Percentiles rank a stretch among this genome's conserved stretches.
Conservation (phyloP, 129 eudicot genomes). For the Tanacetum coccineum region DNA sequence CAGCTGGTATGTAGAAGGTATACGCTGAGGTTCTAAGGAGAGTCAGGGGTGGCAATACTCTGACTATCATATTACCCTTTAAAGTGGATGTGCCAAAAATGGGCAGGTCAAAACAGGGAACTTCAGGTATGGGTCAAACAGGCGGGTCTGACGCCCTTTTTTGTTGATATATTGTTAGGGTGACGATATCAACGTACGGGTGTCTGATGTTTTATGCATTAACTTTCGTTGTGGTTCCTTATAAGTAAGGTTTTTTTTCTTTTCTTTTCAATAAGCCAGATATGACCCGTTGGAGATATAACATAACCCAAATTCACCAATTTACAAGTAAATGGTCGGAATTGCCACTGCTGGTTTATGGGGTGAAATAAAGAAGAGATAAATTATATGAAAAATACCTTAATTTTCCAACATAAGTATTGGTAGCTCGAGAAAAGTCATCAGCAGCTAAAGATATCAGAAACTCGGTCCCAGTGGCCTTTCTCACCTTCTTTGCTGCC, state of each 20-base stretch:
- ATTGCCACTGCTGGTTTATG: not conserved
- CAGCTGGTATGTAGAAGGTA: too few relatives aligned
- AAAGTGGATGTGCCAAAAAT: too few relatives aligned
- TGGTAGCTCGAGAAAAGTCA: constrained; percentile 49
- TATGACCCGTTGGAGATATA: not conserved
- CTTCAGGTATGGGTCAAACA: not conserved
- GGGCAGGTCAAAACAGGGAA: not conserved
- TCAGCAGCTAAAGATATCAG: constrained; percentile 48
- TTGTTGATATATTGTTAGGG: too few relatives aligned
- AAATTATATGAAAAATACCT: constrained; percentile 44
- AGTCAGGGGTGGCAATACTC: too few relatives aligned
- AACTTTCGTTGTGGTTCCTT: not conserved
- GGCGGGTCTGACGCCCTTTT: not conserved
- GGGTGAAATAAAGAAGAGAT: constrained; percentile 1
- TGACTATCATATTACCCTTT: too few relatives aligned
- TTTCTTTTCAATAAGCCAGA: not conserved
- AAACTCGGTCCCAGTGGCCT: constrained; percentile 57
- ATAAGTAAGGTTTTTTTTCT: too few relatives aligned
- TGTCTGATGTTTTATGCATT: too few relatives aligned
- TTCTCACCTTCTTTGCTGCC: constrained; percentile 69
- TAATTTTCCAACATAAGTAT: constrained; percentile 65
- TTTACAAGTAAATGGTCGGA: not conserved
- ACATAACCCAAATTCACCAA: not conserved
- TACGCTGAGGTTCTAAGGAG: too few relatives aligned
- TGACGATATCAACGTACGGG: too few relatives aligned